Evolutionary conservation across 257 asterid species (phyloP).

Genomic region (Solanum clarkiae): DNA sequence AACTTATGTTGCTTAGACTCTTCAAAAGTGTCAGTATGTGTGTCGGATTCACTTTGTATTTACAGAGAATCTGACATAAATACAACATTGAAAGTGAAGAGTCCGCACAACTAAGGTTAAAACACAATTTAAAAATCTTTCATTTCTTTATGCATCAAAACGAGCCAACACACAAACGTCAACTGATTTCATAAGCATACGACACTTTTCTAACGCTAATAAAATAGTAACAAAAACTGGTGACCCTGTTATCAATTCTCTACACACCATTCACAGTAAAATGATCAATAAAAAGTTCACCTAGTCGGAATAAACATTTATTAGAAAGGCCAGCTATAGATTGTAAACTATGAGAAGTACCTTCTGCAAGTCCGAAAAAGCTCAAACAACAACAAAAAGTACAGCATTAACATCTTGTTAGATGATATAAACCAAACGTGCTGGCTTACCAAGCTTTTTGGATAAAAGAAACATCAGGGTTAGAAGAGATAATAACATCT

Average conservation of each 20-base stretch:
- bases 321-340: background rate
- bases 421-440: background rate
- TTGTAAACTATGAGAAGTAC: background rate
- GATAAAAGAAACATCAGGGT: background rate
- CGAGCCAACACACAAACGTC: background rate
- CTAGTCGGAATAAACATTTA: background rate
- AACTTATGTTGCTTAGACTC: too few relatives aligned
- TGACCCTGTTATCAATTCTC: background rate
- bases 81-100: too few relatives aligned
- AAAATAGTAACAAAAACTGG: background rate
- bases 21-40: too few relatives aligned
- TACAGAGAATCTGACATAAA: too few relatives aligned
- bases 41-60: too few relatives aligned
- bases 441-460: background rate
- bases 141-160: background rate
- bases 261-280: background rate
- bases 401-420: background rate
- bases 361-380: background rate
- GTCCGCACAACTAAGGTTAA: too few relatives aligned
- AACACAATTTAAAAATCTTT: background rate
- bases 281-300: background rate
- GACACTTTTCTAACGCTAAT: background rate
- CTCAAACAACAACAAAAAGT: too few relatives aligned
- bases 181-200: background rate
- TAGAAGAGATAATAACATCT: background rate